Base-by-base conservation (phyloP, 345 rosid species). In the Corchorus capsularis region DNA sequence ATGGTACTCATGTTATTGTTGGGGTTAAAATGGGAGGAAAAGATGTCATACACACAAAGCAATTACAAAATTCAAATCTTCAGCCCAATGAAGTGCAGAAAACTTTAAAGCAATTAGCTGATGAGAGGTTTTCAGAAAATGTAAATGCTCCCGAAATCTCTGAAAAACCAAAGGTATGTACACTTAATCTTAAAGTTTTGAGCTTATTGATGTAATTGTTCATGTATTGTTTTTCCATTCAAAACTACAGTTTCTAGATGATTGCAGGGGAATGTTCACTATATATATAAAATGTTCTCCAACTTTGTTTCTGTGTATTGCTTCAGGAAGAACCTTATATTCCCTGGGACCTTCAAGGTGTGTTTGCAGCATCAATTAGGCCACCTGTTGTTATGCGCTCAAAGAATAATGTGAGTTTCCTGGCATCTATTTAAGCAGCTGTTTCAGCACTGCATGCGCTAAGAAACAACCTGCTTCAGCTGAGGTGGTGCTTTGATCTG, bases 21-120 rank as follows among this genome's bases (percentile, higher is more conserved):
- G 94, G 98, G 74, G 94, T 91, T 16, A 87, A 85, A 72, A 88
- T 89, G 96, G 97, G 97, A 71, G 99, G 96, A 64, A 90, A 92
- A 86, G 98, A 93, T 45, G 94, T 90, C 1, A 72, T 92, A 71
- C 86, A 90, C 64, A 37, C 89, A 75, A 96, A 93, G 85, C 98
- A 96, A 84, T 67, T 74, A 16, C 92, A 86, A 71, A 91, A 77
- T 41, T 93, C 99, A 61, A 82, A 69, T 79, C 88, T 84, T 19
- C 80, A 85, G 64, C 80, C 96, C 55, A 75, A 82, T 35, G 88
- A 88, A 74, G 87, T 96, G 50, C 94, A 89, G 90, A 88, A 87
- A 73, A 22, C 74, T 75, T 80, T 96, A 66, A 96, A 90, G 86
- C 85, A 82, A 52, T 69, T 83, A 72, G 92, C 89, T 46, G 94